A percentile compares a stretch with the other conserved stretches of the same genome.
These are phyloP conservation scores for Debaryomyces singareniensis DNA, from an alignment of 1,139 yeast species.

Conservation along the genomic window DNA sequence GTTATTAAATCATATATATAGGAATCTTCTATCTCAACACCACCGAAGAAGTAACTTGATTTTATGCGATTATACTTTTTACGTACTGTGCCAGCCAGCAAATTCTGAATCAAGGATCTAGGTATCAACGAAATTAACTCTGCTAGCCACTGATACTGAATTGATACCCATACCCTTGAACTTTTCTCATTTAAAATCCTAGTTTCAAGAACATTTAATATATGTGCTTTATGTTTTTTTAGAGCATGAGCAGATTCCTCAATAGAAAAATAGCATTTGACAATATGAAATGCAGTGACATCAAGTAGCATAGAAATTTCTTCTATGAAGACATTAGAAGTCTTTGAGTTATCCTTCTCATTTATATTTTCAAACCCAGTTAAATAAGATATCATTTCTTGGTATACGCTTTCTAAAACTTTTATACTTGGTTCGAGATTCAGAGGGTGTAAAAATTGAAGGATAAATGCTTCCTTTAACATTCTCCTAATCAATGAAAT, in stretches of 20 bases:
- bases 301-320: constrained; percentile 50
- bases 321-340: not conserved
- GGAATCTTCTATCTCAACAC: constrained; percentile 22
- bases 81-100: constrained; percentile 1
- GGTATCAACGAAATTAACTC: constrained; percentile 46
- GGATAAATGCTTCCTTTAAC: constrained; percentile 31
- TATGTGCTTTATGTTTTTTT: constrained; percentile 59
- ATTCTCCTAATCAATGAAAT: no score
- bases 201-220: constrained; percentile 31
- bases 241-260: constrained; percentile 56
- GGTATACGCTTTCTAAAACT: constrained; percentile 29
- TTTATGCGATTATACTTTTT: constrained; percentile 7
- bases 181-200: constrained; percentile 7
- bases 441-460: constrained; percentile 28
- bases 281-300: constrained; percentile 54
- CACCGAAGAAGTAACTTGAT: constrained; percentile 23
- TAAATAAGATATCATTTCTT: constrained; percentile 20
- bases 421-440: constrained; percentile 27
- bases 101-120: constrained; percentile 30
- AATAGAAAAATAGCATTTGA: constrained; percentile 54
- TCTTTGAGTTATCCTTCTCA: no score
- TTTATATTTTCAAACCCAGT: constrained; percentile 7
- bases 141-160: constrained; percentile 51
- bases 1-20: constrained; percentile 19
- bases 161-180: constrained; percentile 32